These are phyloP conservation scores for Phytopythium chamaehyphon DNA, from an alignment of 352 stramenopile species.

Conservation along the genomic window DNA sequence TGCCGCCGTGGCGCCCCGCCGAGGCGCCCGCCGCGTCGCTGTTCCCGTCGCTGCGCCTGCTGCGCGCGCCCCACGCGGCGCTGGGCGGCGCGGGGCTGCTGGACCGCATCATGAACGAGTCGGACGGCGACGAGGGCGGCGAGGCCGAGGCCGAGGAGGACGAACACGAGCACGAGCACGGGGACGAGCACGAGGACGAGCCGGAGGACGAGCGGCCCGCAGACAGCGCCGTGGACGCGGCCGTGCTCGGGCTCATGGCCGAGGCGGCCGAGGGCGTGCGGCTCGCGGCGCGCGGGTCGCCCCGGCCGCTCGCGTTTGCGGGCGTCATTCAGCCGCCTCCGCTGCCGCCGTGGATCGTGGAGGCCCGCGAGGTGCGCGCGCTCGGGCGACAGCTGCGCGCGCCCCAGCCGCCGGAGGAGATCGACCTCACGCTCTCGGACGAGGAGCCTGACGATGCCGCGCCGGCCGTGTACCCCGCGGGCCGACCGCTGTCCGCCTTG, in stretches of 20 bases:
- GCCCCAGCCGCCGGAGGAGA: conserved; percentile 30
- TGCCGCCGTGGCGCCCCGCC: too few species aligned
- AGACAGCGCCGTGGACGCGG: conserved; percentile 3
- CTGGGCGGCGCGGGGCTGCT: conserved; percentile 4
- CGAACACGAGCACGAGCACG: neutral
- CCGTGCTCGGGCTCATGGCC: conserved; percentile 10
- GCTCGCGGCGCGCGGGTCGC: neutral
- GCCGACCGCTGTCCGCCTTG: conserved; percentile 9
- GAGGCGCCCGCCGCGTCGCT: too few species aligned
- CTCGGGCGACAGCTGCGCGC: neutral
- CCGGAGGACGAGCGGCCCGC: neutral
- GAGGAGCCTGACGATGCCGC: neutral
- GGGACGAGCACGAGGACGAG: neutral
- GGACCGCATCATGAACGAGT: conserved; percentile 18
- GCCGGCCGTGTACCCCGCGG: neutral
- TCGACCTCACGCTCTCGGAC: conserved; percentile 57
- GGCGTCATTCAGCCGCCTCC: neutral
- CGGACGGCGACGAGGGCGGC: conserved; percentile 11
- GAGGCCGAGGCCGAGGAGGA: conserved; percentile 1
- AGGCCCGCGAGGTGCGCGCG: neutral
- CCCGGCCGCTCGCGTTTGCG: neutral
- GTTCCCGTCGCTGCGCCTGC: too few species aligned
- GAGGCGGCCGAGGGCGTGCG: neutral
- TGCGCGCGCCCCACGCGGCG: too few species aligned
- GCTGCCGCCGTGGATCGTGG: too few species aligned